A percentile compares a stretch with the other conserved stretches of the same genome.
Conservation (phyloP, 176 grass and related monocot genomes). For the Triticum dicoccoides region DNA sequence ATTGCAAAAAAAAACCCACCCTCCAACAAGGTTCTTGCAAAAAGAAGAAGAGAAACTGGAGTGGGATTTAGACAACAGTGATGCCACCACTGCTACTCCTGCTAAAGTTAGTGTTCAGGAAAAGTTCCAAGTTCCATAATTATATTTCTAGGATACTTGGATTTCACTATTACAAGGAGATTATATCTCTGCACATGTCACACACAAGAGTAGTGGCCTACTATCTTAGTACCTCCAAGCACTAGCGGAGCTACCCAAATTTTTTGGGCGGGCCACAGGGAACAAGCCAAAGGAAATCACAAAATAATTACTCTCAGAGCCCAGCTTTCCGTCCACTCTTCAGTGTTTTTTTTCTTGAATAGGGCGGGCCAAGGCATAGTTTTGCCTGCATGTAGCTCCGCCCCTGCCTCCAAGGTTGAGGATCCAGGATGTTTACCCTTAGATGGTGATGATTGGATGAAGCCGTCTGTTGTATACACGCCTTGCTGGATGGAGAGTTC, state of each 20-base stretch:
- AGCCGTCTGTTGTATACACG: background rate
- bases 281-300: no score
- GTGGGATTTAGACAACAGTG: background rate
- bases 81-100: background rate
- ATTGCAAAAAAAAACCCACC: no score
- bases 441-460: background rate
- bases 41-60: background rate
- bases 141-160: background rate
- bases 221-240: background rate
- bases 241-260: no score
- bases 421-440: background rate
- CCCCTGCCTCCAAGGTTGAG: background rate
- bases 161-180: background rate
- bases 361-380: no score
- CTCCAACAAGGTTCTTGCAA: no score
- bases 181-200: background rate
- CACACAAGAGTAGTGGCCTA: background rate
- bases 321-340: no score
- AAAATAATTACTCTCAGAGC: no score
- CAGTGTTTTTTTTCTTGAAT: no score
- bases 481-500: no score
- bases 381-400: no score
- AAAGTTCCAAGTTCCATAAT: background rate
- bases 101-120: background rate
- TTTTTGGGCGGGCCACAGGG: no score